Percentiles rank a stretch among this genome's conserved stretches.
Evolutionary conservation across 2,329 filamentous ascomycete genomes (phyloP).

Genomic region (Metarhizium anisopliae): DNA sequence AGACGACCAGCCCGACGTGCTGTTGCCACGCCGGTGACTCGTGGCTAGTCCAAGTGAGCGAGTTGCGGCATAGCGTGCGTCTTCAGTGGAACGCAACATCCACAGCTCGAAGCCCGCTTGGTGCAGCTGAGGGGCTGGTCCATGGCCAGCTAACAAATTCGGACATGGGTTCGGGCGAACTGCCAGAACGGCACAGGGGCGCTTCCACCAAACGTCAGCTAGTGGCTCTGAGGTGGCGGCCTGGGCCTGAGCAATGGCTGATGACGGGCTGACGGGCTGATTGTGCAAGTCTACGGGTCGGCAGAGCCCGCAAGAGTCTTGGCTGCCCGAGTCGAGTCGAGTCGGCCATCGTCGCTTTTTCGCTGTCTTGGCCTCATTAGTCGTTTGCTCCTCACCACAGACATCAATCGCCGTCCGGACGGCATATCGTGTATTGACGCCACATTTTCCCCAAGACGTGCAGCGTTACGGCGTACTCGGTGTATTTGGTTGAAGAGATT

Average conservation of each 20-base stretch:
- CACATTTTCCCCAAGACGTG: too few relatives aligned
- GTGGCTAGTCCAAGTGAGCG: not conserved
- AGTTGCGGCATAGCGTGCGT: not conserved
- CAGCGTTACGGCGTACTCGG: too few relatives aligned
- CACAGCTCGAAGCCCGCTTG: not conserved
- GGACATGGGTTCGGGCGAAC: constrained; percentile 8
- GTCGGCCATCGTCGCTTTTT: too few relatives aligned
- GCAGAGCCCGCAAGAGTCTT: too few relatives aligned
- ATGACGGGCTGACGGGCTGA: not conserved
- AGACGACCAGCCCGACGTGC: too few relatives aligned
- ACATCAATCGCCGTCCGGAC: too few relatives aligned
- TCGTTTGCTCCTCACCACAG: too few relatives aligned
- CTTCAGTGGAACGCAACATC: not conserved
- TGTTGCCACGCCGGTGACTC: too few relatives aligned
- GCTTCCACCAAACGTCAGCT: not conserved
- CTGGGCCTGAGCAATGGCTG: not conserved
- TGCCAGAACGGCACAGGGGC: constrained; percentile 5
- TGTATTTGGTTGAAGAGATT: too few relatives aligned
- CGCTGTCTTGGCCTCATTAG: too few relatives aligned
- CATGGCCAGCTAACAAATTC: constrained; percentile 1
- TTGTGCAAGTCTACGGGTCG: too few relatives aligned
- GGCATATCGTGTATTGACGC: not conserved
- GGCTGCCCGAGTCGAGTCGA: too few relatives aligned
- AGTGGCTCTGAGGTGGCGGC: not conserved
- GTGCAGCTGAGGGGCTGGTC: not conserved